Evolutionary conservation across 2,329 filamentous ascomycete genomes (phyloP), one percentile per base, ranked within the genome.

Genomic region (Dactylellina parvicollis): DNA sequence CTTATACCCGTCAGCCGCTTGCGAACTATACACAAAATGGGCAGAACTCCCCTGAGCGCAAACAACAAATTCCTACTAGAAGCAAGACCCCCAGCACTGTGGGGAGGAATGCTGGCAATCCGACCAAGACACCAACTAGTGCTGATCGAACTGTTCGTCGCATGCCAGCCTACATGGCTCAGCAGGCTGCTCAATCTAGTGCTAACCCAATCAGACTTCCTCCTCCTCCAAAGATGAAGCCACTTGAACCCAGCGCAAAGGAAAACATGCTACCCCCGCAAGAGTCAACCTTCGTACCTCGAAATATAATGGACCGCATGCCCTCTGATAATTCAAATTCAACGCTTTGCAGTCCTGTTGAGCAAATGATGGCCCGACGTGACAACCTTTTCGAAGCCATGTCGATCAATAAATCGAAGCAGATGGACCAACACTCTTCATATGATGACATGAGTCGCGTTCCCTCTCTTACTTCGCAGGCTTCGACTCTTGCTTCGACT

Each of bases 121-220:
- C 60, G 28, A 66, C 69, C 18, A 73, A 73, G 56, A 73, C 69
- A 44, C 69, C 69, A 26, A 61, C 28, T 55, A 73, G 69, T 56
- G 69, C 38, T 49, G 55, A 60, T 61, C 59, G 69, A 49, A 73
- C 60, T 16, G n/a, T 30, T 44, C 69, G 69, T 50, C 54, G 69
- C 12, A 55, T 73, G 54, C 69, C 69, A 30, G 69, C 69, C 60
- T 73, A 73, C 26, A 73, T 73, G 69, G 67, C 67, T 52, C 67
- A 72, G 47, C 69, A 73, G 18, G 69, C 60, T 2, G 38, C 54
- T 4, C 67, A 72, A 44, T 22, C 55, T 5, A 50, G 36, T 14
- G 30, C 60, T 7, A 66, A 61, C 24, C 40, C 69, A 24, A 30
- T 26, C n/a, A 47, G 69, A 47, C 16, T 56, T 7, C 69, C 60